Percentiles rank a stretch among this genome's conserved stretches.
Evolutionary conservation across 2,329 filamentous ascomycete species (phyloP).

Genomic region (Apiospora aurea): DNA sequence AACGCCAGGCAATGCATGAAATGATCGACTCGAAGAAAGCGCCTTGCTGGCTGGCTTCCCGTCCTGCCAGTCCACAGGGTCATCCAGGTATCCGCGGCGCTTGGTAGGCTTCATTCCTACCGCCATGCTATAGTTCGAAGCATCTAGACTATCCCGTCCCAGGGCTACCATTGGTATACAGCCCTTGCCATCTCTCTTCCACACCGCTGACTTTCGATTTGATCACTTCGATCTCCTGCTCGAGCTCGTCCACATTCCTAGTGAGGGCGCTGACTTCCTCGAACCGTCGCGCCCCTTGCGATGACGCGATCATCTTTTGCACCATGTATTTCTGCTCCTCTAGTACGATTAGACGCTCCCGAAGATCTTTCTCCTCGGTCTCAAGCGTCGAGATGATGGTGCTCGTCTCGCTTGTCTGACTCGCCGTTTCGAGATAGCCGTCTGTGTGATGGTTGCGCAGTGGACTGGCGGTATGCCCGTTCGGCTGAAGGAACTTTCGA

Average conservation of each 20-base stretch:
- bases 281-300: conserved; percentile 78
- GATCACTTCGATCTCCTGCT: conserved; percentile 75
- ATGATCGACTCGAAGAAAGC: conserved; percentile 22
- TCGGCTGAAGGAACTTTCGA: conserved; percentile 43
- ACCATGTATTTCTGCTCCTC: conserved; percentile 94
- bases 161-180: conserved; percentile 49
- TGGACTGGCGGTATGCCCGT: conserved; percentile 45
- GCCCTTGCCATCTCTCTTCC: conserved; percentile 64
- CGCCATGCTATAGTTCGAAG: background rate
- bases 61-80: background rate
- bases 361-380: conserved; percentile 81
- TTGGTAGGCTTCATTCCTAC: background rate
- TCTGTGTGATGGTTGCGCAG: conserved; percentile 55
- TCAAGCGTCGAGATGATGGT: conserved; percentile 69
- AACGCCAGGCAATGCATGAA: conserved; percentile 40
- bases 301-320: conserved; percentile 80
- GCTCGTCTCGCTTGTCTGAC: conserved; percentile 58
- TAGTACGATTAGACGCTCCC: conserved; percentile 81
- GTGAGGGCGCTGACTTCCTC: conserved; percentile 85
- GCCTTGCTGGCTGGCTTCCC: conserved; percentile 2
- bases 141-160: conserved; percentile 22
- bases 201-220: conserved; percentile 70
- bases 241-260: conserved; percentile 83
- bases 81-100: background rate
- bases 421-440: conserved; percentile 54